Evolutionary conservation across 108 stramenopile species (phyloP), one percentile per base, ranked within the genome.

Genomic region (Skeletonema menzelii): DNA sequence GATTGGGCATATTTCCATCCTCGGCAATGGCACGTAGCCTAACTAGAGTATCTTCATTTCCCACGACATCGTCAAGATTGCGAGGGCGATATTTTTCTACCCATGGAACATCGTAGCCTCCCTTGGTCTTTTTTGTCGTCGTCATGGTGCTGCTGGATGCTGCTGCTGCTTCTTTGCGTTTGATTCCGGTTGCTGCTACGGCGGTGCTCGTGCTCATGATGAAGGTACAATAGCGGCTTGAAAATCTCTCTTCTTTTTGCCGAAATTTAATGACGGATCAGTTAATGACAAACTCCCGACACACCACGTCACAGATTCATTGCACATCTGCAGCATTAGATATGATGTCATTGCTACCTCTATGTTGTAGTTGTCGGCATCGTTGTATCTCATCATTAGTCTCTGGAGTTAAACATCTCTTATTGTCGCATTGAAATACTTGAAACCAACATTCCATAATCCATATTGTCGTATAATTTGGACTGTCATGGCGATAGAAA

Each of bases 1-100:
- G 84, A 83, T 99, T 97, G 42, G 98, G 98, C 75, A 98, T 76
- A 74, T 99, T 99, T 8, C 99, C 99, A 60, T 97, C 92, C 40
- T 92, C 78, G 11, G 95, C 96, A 73, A 99, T 97, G 42, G 97
- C 96, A 34, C 80, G 84, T 4, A 99, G 85, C 31, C 98, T 86
- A 27, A 88, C 75, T 22, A 99, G 49, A 6, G 97, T 98, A 57
- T 98, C 97, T 79, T 94, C 95, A 83, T 99, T 99, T 12, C 99
- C 99, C 10, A 98, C 97, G 20, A 99, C 94, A 67, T 98, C 94
- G 20, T 91, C 79, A 53, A 95, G 77, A 17, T 17, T 75, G 59
- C 79, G 77, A 0, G 95, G 95, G 19, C 99, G 90, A 75, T 98
- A 99, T 71, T 97, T 97, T 73, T 99, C 99, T 14, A 99, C 97